phyloP scores from a whole-genome alignment of 192 early-diverging fungal species.

The Rhizophlyctis rosea region DNA sequence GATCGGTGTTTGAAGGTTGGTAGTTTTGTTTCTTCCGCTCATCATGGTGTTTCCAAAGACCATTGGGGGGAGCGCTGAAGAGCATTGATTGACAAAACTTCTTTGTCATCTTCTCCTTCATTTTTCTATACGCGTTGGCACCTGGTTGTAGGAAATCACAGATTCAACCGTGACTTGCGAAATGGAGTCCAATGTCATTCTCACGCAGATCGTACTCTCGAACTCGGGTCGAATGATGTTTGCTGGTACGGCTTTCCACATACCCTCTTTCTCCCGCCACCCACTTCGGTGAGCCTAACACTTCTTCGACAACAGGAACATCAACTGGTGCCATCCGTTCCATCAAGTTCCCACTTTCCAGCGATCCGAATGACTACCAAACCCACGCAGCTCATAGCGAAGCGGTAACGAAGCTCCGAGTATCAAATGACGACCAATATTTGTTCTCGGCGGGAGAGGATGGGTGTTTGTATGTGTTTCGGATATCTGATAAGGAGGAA shows the following conservation, averaged over 20 bases:
- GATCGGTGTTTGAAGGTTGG: conserved; percentile 53
- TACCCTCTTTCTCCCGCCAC: conserved; percentile 8
- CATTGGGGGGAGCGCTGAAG: not conserved
- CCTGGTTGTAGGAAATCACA: conserved; percentile 48
- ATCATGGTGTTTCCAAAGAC: not conserved
- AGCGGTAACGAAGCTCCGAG: conserved; percentile 40
- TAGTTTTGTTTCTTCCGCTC: too few species aligned
- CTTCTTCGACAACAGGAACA: conserved; percentile 33
- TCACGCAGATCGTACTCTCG: conserved; percentile 53
- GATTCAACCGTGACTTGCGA: conserved; percentile 51
- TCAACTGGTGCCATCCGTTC: conserved; percentile 38
- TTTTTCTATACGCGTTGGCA: not conserved
- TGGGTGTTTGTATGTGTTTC: conserved; percentile 47
- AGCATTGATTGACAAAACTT: not conserved
- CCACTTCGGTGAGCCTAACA: not conserved
- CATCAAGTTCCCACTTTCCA: conserved; percentile 49
- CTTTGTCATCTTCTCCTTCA: too few species aligned
- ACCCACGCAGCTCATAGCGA: conserved; percentile 50
- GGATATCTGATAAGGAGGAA: conserved; percentile 46
- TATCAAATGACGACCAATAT: conserved; percentile 49
- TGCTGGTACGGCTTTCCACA: conserved; percentile 38
- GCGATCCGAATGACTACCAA: conserved; percentile 45
- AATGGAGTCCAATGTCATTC: conserved; percentile 33
- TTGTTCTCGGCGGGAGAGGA: conserved; percentile 51
- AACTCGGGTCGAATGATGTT: conserved; percentile 56